Base-by-base conservation (phyloP, 2,329 filamentous ascomycete genomes). In the Penicillium capsulatum region DNA sequence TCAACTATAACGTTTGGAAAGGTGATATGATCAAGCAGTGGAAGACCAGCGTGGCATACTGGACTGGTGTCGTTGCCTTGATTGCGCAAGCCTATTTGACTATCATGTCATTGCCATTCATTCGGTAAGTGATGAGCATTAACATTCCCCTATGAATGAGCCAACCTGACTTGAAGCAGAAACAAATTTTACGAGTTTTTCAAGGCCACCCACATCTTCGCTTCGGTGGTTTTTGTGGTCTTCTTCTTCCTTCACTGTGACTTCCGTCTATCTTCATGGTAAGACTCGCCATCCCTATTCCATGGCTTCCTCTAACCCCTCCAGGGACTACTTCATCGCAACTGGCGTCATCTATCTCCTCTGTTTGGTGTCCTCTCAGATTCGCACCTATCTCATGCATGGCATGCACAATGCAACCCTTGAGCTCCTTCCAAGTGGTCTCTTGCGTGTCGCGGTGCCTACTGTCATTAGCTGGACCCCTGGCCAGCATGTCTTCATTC, bases 201-300 rank as follows among this genome's bases (percentile, higher is more conserved):
- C 70, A 80, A 80, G 46, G 66, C 65, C 0, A 70, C 73, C 0
- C 77, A 80, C 50, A 69, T 74, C 34, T 30, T 74, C 7, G 67
- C 70, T 1, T 75, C 71, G 0, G 44, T 74, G 4, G 49, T 77
- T 1, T 80, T 80, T 47, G 58, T 79, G 9, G 30, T 79, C 3
- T 75, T 77, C 48, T 73, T 81, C 54, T 80, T 80, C 59, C 64
- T 77, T 34, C 77, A 80, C 58, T 79, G 76, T 56, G 69, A 74
- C 50, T 72, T 69, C 54, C 67, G 61, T 0, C 63, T 80, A 4
- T 68, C 70, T 1, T 76, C 75, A 6, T 78, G 72, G 73, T 72
- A 53, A 35, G 56, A 41, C 10, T 3, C 14, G 24, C 4, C 10
- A n/a, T 11, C 9, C 6, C n/a, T 7, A 4, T 14, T 9, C 3